Conservation (phyloP, 2,329 filamentous ascomycete species). For the Alternaria burnsii region DNA sequence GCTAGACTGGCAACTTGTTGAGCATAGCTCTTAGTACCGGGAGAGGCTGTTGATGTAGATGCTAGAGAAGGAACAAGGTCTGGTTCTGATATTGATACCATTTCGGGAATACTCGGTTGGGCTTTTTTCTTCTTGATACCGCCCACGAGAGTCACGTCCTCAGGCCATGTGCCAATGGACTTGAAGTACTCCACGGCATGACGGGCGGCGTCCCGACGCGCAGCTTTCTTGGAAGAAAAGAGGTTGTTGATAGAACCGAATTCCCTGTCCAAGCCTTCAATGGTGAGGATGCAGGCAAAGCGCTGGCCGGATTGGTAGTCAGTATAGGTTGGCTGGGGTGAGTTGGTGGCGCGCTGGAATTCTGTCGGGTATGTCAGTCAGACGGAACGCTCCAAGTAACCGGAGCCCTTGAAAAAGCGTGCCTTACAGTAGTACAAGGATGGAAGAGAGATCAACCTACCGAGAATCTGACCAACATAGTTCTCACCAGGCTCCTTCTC, state of each 20-base stretch:
- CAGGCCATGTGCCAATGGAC: constrained; percentile 41
- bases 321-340: constrained; percentile 47
- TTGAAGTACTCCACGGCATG: constrained; percentile 55
- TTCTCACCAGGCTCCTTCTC: constrained; percentile 14
- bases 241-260: constrained; percentile 49
- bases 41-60: background rate
- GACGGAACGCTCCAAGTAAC: background rate
- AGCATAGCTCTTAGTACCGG: constrained; percentile 9
- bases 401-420: accelerated
- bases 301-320: constrained; percentile 45
- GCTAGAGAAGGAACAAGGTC: background rate
- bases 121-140: constrained; percentile 42
- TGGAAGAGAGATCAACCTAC: constrained; percentile 31
- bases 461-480: constrained; percentile 52
- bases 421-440: background rate
- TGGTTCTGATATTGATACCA: background rate
- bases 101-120: background rate
- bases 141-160: constrained; percentile 26
- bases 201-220: constrained; percentile 53
- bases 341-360: constrained; percentile 38
- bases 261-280: constrained; percentile 30
- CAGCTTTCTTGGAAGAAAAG: constrained; percentile 53
- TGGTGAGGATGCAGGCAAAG: constrained; percentile 44
- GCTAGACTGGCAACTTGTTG: constrained; percentile 33
- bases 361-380: constrained; percentile 27